Percentiles rank a stretch among this genome's conserved stretches.
phyloP scores from a whole-genome alignment of 495 filamentous ascomycete species.

The Chaetomidium leptoderma region DNA sequence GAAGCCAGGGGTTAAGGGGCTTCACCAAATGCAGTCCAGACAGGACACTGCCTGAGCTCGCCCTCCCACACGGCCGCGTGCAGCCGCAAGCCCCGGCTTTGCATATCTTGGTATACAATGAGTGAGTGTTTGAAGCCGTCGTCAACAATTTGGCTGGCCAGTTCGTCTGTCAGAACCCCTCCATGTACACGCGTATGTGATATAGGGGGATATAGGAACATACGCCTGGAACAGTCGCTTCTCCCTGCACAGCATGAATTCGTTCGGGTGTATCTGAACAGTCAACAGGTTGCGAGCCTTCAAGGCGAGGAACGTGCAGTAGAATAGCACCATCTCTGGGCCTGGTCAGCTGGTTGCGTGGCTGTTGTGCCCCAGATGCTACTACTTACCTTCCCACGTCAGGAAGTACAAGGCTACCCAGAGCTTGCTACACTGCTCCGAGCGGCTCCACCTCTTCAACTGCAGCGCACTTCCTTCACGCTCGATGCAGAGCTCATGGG shows the following conservation, averaged over 20 bases:
- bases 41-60: constrained; percentile 50
- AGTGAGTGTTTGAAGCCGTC: constrained; percentile 66
- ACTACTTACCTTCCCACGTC: constrained; percentile 51
- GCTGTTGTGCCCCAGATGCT: background rate
- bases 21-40: constrained; percentile 71
- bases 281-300: constrained; percentile 62
- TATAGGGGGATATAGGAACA: constrained; percentile 19
- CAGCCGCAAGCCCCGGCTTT: constrained; percentile 57
- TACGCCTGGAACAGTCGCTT: constrained; percentile 67
- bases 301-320: constrained; percentile 68
- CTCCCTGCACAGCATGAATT: constrained; percentile 61
- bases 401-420: constrained; percentile 52
- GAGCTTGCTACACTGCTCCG: constrained; percentile 40
- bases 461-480: constrained; percentile 46
- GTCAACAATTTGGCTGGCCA: constrained; percentile 62
- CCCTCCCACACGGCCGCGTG: constrained; percentile 51
- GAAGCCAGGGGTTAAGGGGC: background rate
- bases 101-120: constrained; percentile 63
- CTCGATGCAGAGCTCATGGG: constrained; percentile 48
- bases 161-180: background rate
- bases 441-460: constrained; percentile 46
- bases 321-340: constrained; percentile 69
- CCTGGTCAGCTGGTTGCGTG: background rate
- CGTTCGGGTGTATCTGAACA: constrained; percentile 48
- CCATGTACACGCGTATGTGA: background rate